Conservation (phyloP, 768 basidiomycete species). For the Tricholomella constricta region DNA sequence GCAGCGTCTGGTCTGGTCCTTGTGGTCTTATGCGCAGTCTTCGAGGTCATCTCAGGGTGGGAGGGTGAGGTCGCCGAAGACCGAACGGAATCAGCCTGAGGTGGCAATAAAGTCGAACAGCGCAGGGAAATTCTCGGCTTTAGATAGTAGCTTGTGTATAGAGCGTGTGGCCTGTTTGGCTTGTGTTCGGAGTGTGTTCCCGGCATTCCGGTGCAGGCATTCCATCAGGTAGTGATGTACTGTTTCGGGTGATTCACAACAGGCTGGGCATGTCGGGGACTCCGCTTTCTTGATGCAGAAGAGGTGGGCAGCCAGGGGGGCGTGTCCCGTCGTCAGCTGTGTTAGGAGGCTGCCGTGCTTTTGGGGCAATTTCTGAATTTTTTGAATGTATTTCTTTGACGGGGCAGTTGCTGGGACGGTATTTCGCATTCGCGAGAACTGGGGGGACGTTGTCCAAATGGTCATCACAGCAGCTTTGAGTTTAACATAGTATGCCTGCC, state of each 20-base stretch:
- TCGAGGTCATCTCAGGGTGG: neutral
- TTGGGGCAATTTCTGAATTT: no score
- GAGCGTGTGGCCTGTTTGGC: neutral
- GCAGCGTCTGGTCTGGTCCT: no score
- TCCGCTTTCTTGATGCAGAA: no score
- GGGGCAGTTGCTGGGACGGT: no score
- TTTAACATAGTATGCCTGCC: slow-evolving; percentile 1
- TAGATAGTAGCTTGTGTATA: no score
- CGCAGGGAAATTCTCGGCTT: neutral
- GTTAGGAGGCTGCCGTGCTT: no score
- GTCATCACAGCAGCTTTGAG: neutral
- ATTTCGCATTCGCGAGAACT: neutral
- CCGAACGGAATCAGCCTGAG: neutral
- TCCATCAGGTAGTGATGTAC: neutral
- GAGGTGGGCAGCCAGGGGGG: no score
- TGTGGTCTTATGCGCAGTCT: no score
- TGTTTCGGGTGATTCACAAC: neutral
- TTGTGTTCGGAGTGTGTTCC: neutral
- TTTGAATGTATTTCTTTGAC: no score
- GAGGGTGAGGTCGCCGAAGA: neutral
- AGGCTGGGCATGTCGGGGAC: neutral
- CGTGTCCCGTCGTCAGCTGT: no score
- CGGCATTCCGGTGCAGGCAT: neutral
- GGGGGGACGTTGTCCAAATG: neutral
- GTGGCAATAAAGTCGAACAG: neutral